Conservation (phyloP, 108 stramenopile genomes). For the Nitzschia sp. region DNA sequence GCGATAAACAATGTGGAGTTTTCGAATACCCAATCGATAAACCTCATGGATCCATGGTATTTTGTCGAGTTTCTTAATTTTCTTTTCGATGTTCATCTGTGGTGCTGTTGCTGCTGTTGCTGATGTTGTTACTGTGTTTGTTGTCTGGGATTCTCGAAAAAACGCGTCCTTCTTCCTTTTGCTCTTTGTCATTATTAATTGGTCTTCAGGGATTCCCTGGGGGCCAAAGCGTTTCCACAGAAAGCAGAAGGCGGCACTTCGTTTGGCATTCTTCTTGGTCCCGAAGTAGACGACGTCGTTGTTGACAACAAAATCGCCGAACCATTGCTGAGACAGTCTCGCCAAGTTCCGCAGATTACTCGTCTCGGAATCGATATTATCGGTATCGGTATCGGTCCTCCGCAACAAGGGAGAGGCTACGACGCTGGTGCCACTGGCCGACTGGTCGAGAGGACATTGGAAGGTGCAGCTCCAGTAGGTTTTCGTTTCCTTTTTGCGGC, state of each 20-base stretch:
- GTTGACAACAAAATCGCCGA: background rate
- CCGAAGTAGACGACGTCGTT: background rate
- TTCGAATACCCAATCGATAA: background rate
- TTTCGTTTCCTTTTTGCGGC: background rate
- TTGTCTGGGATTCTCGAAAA: background rate
- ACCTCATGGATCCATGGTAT: background rate
- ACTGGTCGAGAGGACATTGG: background rate
- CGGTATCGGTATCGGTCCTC: background rate
- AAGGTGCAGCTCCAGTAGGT: background rate
- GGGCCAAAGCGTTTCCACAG: background rate
- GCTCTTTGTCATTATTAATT: background rate
- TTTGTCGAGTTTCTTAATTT: background rate
- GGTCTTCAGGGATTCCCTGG: background rate
- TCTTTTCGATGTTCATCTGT: background rate
- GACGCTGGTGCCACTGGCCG: background rate
- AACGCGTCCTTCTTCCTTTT: background rate
- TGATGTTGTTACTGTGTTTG: background rate
- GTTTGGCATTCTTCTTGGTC: conserved; percentile 12
- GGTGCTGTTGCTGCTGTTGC: background rate
- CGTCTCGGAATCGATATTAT: background rate
- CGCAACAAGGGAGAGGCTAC: background rate
- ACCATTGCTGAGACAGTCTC: background rate
- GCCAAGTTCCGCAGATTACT: background rate
- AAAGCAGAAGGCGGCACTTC: background rate
- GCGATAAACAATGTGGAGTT: background rate